These are phyloP conservation scores for Turnera subulata DNA, from an alignment of 345 rosid genomes.

Conservation along the genomic window DNA sequence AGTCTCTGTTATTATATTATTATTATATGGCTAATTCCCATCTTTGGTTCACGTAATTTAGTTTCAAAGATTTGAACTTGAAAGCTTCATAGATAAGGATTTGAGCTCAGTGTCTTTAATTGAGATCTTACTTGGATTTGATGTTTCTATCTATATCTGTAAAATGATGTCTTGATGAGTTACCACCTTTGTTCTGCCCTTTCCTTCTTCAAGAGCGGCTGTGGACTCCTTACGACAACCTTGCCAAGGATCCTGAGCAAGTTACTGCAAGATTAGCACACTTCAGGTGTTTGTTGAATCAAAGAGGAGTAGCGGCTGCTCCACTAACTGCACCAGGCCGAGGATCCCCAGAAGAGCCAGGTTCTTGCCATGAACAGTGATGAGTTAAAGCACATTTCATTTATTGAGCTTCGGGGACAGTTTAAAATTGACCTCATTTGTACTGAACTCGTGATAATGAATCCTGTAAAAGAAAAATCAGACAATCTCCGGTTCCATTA, in stretches of 20 bases:
- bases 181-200: not conserved
- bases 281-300: slow-evolving; percentile 66
- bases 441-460: not conserved
- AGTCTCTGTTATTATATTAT: too few species aligned
- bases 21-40: too few species aligned
- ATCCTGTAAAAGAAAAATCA: too few species aligned
- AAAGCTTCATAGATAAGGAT: too few species aligned
- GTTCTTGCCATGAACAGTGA: slow-evolving; percentile 56
- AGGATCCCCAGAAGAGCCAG: slow-evolving; percentile 47
- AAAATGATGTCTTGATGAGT: too few species aligned
- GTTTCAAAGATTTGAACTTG: too few species aligned
- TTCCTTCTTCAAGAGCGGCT: slow-evolving; percentile 44
- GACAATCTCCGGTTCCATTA: too few species aligned
- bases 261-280: slow-evolving; percentile 50
- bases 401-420: not conserved
- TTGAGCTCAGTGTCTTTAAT: not conserved
- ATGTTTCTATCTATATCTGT: not conserved
- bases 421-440: not conserved
- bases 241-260: slow-evolving; percentile 38
- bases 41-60: too few species aligned
- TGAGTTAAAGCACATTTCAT: not conserved
- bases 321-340: slow-evolving; percentile 50
- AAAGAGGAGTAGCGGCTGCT: slow-evolving; percentile 69
- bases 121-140: not conserved
- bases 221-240: slow-evolving; percentile 56